Evolutionary conservation across 176 grass and related monocot genomes (phyloP).

Genomic region (Eremochloa ophiuroides): DNA sequence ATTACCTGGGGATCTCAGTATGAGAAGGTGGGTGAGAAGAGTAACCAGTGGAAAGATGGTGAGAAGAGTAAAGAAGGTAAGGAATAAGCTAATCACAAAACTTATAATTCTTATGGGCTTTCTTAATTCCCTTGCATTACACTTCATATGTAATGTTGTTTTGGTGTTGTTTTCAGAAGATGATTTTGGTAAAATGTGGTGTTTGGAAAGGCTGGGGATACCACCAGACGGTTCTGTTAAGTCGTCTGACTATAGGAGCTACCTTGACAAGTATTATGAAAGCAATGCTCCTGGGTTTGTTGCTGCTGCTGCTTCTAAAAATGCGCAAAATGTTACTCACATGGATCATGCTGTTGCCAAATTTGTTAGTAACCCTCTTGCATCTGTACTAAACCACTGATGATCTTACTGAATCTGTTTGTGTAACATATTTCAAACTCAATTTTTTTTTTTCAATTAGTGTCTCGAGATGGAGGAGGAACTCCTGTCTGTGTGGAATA

Average conservation of each 20-base stretch:
- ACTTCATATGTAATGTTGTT: neutral
- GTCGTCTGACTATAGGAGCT: neutral
- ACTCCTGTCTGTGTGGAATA: neutral
- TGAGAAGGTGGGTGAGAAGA: too few species aligned
- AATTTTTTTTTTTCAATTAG: too few species aligned
- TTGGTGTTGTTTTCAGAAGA: neutral
- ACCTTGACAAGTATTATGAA: neutral
- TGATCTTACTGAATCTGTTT: too few species aligned
- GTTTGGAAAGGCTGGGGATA: neutral
- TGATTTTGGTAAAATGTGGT: neutral
- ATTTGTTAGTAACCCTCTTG: too few species aligned
- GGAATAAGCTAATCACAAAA: neutral
- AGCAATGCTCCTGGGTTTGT: too few species aligned
- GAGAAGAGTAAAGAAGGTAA: neutral
- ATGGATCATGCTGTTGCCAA: too few species aligned
- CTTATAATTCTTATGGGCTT: neutral
- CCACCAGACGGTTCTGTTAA: neutral
- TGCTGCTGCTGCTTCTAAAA: too few species aligned
- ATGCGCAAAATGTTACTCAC: too few species aligned
- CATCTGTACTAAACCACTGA: too few species aligned
- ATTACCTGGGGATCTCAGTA: neutral
- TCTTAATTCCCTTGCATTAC: neutral
- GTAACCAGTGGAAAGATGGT: neutral
- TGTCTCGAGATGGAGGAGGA: conserved; percentile 4
- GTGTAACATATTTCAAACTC: too few species aligned